phyloP scores from a whole-genome alignment of 208 protist genomes.

The Leishmania amazonensis region DNA sequence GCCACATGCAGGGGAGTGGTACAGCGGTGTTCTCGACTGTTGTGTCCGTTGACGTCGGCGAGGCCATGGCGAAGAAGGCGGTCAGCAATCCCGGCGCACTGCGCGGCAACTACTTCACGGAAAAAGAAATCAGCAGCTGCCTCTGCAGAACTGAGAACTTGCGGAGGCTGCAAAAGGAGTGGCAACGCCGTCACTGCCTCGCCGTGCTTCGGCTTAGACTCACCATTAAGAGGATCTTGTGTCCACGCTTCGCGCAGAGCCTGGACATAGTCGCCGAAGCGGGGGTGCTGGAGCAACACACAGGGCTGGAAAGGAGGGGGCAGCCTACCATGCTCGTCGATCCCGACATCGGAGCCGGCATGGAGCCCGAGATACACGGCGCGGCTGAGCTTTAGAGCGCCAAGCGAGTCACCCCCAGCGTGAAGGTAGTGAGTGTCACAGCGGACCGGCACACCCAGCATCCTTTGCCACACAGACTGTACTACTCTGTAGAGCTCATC shows the following conservation, averaged over 20 bases:
- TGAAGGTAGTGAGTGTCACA: slow-evolving; percentile 55
- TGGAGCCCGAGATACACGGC: slow-evolving; percentile 46
- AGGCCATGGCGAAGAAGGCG: slow-evolving; percentile 31
- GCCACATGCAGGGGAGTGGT: slow-evolving; percentile 56
- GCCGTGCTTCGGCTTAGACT: not conserved
- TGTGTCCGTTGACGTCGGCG: slow-evolving; percentile 39
- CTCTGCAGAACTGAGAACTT: not conserved
- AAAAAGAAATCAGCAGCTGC: slow-evolving; percentile 6
- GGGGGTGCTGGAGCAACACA: slow-evolving; percentile 47
- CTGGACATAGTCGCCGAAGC: slow-evolving; percentile 43
- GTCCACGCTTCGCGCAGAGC: slow-evolving; percentile 15
- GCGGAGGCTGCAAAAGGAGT: not conserved
- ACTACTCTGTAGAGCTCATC: slow-evolving; percentile 25
- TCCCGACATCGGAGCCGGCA: slow-evolving; percentile 35
- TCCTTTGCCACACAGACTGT: slow-evolving; percentile 26
- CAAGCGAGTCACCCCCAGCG: slow-evolving; percentile 65
- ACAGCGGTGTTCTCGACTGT: slow-evolving; percentile 47
- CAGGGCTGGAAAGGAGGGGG: slow-evolving; percentile 50
- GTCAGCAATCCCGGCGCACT: slow-evolving; percentile 28
- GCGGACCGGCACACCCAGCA: slow-evolving; percentile 33
- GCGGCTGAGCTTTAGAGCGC: slow-evolving; percentile 56
- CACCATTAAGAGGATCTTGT: not conserved
- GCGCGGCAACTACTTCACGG: slow-evolving; percentile 35
- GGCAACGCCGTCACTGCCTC: not conserved
- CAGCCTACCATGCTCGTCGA: slow-evolving; percentile 51